Base-by-base conservation (phyloP, 768 basidiomycete genomes). In the Lactarius evosmus region DNA sequence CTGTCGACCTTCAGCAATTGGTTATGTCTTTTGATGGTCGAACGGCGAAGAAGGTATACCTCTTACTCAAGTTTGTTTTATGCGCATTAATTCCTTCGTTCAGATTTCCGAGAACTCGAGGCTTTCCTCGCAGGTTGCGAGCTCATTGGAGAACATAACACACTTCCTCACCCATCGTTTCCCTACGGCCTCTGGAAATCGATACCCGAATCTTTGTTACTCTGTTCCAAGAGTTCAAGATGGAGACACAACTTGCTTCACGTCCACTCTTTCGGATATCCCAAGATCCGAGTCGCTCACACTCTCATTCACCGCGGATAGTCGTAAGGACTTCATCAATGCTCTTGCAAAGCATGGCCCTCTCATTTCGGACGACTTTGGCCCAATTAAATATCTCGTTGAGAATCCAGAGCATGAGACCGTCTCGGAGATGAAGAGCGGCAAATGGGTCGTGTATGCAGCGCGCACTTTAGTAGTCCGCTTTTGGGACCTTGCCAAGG, bases 381-480 rank as follows among this genome's bases (percentile, higher is more conserved):
- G 70, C 8, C 80, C 81, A 65, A 75, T 85, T 41, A 77, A 79
- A 54, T 85, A 84, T 70, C 78, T 81, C 54, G 75, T 83, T 30
- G 84, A 86, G 63, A 75, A 72, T 66, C 75, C 62, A 30, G 77
- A 78, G 66, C 81, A 70, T 69, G 74, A 84, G 63, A 76, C 83
- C 11, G 85, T 91, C 56, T 83, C 82, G 19, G 85, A 89, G 65
- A 89, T 93, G 84, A 85, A 83, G 73, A 88, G 86, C 61, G 84
- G 88, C 44, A 89, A 85, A 63, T 98, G 95, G 95, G 82, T 96
- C 51, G 87, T 91, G 0, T 96, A 97, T 69, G 95, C 96, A 2
- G 82, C 83, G 8, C 79, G 86, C 32, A 85, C 89, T 0, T 77
- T 93, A 32, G 82, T 91, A 32, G 72, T 88, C 58, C 84, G 94